These are phyloP conservation scores for Boletales sp. DNA, from an alignment of 768 basidiomycete species.

Conservation along the genomic window DNA sequence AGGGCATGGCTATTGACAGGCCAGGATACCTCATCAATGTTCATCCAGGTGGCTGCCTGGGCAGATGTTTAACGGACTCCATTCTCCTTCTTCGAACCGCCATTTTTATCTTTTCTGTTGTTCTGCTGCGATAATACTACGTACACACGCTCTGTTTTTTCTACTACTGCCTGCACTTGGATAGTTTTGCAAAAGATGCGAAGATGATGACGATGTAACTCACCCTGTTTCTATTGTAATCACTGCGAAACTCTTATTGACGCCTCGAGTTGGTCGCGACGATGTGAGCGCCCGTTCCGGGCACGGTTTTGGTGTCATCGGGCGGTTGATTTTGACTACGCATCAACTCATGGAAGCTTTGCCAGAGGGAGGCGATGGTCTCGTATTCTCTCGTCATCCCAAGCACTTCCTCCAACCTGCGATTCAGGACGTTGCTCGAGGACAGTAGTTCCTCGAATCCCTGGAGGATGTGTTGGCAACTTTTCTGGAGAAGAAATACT, in stretches of 20 bases:
- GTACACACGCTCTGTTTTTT: conserved; percentile 22
- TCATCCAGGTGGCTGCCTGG: conserved; percentile 44
- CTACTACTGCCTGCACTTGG: conserved; percentile 34
- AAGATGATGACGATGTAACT: conserved; percentile 19
- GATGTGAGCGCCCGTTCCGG: conserved; percentile 72
- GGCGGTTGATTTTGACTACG: conserved; percentile 40
- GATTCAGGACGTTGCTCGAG: conserved; percentile 80
- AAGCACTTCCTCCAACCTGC: conserved; percentile 88
- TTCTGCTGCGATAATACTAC: conserved; percentile 34
- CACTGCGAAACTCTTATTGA: conserved; percentile 10
- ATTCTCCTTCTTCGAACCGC: conserved; percentile 8
- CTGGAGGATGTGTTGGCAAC: conserved; percentile 33
- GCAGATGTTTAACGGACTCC: conserved; percentile 46
- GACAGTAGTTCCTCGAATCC: conserved; percentile 87
- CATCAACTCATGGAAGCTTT: conserved; percentile 78
- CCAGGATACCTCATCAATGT: background rate
- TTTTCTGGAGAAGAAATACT: background rate
- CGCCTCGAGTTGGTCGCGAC: conserved; percentile 35
- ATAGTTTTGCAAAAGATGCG: conserved; percentile 31
- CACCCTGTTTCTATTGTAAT: conserved; percentile 11
- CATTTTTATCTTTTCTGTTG: conserved; percentile 26
- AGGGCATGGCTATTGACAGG: background rate
- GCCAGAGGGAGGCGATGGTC: conserved; percentile 84
- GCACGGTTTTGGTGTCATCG: conserved; percentile 36
- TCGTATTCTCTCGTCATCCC: conserved; percentile 93